Evolutionary conservation across 495 filamentous ascomycete genomes (phyloP), one percentile per base, ranked within the genome.

Genomic region (Parathielavia hyrcaniae): DNA sequence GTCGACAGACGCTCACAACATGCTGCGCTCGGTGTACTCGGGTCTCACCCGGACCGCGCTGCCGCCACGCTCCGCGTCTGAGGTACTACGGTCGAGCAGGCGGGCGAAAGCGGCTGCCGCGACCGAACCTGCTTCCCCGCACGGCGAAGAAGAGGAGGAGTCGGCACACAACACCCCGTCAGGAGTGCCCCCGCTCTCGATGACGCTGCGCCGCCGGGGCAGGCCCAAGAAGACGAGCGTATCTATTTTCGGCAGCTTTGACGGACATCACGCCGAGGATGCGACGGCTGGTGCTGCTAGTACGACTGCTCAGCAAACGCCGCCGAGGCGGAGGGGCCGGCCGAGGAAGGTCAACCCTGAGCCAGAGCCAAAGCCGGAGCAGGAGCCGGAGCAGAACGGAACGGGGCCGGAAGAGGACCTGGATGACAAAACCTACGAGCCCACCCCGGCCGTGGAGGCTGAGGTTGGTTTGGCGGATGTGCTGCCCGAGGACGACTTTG

Each of bases 1-100:
- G 13, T 72, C 75, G 12, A 65, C 75, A 9, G 73, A 81, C 60
- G 63, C 71, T 0, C 56, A 66, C 32, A 67, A 72, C 50, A 77
- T 83, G 58, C 60, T 74, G 0, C 48, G 55, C 30, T 67, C 61
- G 0, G 50, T 58, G 52, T 64, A 3, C 67, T 67, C 2, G 48
- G 34, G 7, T 64, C 60, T n/a, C n/a, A n/a, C n/a, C 50, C 57
- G 57, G 38, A 9, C 61, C 45, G 13, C 9, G 4, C 38, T 23
- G 19, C 0, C 22, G 40, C 17, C 11, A 13, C 20, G 10, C 9
- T 10, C 13, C 3, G 3, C 13, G 22, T 17, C 1, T 5, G 16
- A 53, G 38, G n/a, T n/a, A n/a, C 17, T 9, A 20, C 11, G 20
- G 16, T 1, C 26, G 16, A 14, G 5, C 5, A 23, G 40, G 13